A percentile compares a stretch with the other conserved stretches of the same genome.
Evolutionary conservation across 1,284 basidiomycete genomes (phyloP).

Genomic region (Leccinum pachyderme): DNA sequence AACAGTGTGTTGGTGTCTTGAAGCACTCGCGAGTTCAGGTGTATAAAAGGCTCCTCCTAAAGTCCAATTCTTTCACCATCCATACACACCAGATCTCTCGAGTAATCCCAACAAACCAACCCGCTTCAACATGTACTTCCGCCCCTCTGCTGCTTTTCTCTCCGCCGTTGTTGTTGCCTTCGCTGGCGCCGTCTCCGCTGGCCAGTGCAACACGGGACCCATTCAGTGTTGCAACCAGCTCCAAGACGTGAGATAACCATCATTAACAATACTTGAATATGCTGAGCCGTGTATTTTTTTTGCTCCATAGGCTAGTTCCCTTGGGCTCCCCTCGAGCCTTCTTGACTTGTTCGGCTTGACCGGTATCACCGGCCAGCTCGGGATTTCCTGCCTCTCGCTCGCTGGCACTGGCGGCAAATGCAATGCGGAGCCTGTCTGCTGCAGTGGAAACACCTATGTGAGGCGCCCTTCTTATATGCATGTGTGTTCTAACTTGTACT

Average conservation of each 20-base stretch:
- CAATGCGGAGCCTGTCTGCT: conserved; percentile 16
- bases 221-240: conserved; percentile 15
- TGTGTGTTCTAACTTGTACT: not conserved
- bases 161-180: conserved; percentile 8
- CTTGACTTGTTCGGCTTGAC: not conserved
- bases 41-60: not conserved
- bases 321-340: not conserved
- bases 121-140: conserved; percentile 14
- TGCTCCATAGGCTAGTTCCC: not conserved
- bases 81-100: not conserved
- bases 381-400: conserved; percentile 11
- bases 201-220: conserved; percentile 14
- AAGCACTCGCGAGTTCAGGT: not conserved
- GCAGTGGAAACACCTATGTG: conserved; percentile 16
- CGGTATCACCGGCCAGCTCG: conserved; percentile 2
- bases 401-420: conserved; percentile 3
- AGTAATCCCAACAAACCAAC: not conserved
- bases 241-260: conserved; percentile 3
- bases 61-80: not conserved
- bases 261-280: not conserved
- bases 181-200: conserved; percentile 8
- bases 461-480: not conserved
- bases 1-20: not conserved
- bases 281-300: not conserved
- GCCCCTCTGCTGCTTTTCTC: conserved; percentile 6